Evolutionary conservation across 2,329 filamentous ascomycete species (phyloP).

Genomic region (Sclerotinia trifoliorum): DNA sequence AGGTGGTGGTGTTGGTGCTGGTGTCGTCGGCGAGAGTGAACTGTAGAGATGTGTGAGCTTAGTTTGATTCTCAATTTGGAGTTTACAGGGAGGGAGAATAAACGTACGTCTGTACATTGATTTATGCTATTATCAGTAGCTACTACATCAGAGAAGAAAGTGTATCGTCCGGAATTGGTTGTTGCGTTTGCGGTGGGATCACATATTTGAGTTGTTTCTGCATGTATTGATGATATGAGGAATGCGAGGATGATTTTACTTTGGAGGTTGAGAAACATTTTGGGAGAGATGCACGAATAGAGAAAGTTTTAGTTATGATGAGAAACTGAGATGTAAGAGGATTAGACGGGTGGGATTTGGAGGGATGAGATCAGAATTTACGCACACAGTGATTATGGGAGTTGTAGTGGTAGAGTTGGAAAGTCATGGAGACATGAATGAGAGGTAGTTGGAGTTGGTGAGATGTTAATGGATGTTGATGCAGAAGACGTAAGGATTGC

Average conservation of each 20-base stretch:
- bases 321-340: not conserved
- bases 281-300: not conserved
- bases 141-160: not conserved
- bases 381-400: slow-evolving; percentile 10
- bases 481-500: not conserved
- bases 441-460: no score
- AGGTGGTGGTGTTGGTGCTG: not conserved
- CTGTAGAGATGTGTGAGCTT: not conserved
- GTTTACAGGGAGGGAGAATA: not conserved
- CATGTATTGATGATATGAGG: slow-evolving; percentile 2
- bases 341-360: no score
- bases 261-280: slow-evolving; percentile 5
- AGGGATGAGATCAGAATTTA: not conserved
- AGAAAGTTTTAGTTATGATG: not conserved
- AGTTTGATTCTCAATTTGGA: not conserved
- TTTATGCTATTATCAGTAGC: not conserved
- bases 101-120: slow-evolving; percentile 16
- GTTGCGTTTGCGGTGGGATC: not conserved
- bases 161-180: slow-evolving; percentile 15
- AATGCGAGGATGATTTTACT: not conserved
- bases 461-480: not conserved
- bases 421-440: slow-evolving; percentile 9
- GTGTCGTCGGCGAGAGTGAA: slow-evolving; percentile 1
- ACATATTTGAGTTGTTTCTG: slow-evolving; percentile 6
- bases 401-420: not conserved